Base-by-base conservation (phyloP, 768 basidiomycete genomes). In the Lactarius hengduanensis region DNA sequence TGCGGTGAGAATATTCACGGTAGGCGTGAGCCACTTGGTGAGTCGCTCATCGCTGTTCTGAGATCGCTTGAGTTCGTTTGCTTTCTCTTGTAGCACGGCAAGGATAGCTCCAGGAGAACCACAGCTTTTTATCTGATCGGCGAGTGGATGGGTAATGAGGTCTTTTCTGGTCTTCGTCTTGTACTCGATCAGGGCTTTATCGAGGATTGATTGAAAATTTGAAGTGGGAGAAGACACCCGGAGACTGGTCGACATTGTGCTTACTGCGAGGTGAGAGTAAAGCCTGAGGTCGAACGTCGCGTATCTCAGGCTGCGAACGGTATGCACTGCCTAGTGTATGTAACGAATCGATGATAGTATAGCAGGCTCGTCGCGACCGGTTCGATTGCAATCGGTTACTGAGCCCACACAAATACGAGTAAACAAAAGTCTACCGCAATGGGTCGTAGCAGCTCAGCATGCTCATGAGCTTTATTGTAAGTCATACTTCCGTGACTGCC, bases 91-190 rank as follows among this genome's bases (percentile, higher is more conserved):
- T 3, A 63, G 62, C 2, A 57, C n/a, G 15, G 18, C 41, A 1
- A 63, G 38, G 54, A 63, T 41, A 18, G 54, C 55, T 10, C 32
- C 40, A 13, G 55, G 40, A 45, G 62, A 57, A n/a, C 36, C 10
- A 30, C 54, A 63, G 11, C 13, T 0, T 18, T 26, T 50, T 11
- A 50, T 50, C 47, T 50, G 22, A 7, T 26, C 4, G 4, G 47
- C 47, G 11, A 50, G 28, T 3, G 56, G 62, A 20, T 41, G 28
- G 28, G 28, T 5, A 20, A 18, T n/a, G 11, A 63, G 53, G 0
- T 47, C n/a, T 5, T 22, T 50, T 13, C 4, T 13, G 11, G 47
- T 50, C 47, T 50, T 50, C 22, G 22, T 50, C 47, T 50, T 20
- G 55, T 56, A 56, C 55, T 56, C 55, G 8, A 4, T 34, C 55